Conservation (phyloP, 73 alveolate genomes). For the Blepharisma stoltei region DNA sequence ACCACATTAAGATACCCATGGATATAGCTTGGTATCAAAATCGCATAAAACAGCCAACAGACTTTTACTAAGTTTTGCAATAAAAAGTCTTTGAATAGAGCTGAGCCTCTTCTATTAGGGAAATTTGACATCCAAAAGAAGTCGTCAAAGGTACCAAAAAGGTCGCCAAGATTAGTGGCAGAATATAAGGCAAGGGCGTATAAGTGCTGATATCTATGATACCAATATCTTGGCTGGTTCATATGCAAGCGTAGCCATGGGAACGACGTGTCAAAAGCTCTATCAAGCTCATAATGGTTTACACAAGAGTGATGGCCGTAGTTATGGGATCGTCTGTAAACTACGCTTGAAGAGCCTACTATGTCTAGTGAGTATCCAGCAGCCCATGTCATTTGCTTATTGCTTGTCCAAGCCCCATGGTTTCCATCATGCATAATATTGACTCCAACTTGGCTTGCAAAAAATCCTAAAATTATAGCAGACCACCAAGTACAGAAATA, state of each 20-base stretch:
- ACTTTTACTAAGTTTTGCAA: conserved; percentile 47
- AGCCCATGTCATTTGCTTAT: conserved; percentile 48
- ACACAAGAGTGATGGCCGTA: conserved; percentile 79
- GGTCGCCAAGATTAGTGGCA: conserved; percentile 60
- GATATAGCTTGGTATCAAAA: conserved; percentile 42
- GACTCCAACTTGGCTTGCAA: conserved; percentile 64
- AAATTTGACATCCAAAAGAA: conserved; percentile 64
- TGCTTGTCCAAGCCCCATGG: conserved; percentile 63
- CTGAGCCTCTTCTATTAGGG: conserved; percentile 68
- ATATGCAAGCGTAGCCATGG: conserved; percentile 63
- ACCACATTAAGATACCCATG: conserved; percentile 48
- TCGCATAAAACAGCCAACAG: conserved; percentile 42
- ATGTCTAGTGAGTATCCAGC: conserved; percentile 63
- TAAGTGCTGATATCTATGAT: conserved; percentile 57
- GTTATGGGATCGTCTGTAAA: conserved; percentile 67
- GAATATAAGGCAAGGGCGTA: conserved; percentile 54
- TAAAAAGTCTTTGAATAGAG: conserved; percentile 38
- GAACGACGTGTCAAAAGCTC: conserved; percentile 74
- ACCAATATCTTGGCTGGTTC: conserved; percentile 41
- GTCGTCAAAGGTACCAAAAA: conserved; percentile 73
- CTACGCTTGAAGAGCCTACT: conserved; percentile 58
- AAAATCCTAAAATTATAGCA: conserved; percentile 56
- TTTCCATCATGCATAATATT: conserved; percentile 81
- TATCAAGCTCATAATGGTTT: conserved; percentile 67
- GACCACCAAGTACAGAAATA: conserved; percentile 42